Evolutionary conservation across 495 filamentous ascomycete genomes (phyloP), one percentile per base, ranked within the genome.

Genomic region (Neurospora discreta): DNA sequence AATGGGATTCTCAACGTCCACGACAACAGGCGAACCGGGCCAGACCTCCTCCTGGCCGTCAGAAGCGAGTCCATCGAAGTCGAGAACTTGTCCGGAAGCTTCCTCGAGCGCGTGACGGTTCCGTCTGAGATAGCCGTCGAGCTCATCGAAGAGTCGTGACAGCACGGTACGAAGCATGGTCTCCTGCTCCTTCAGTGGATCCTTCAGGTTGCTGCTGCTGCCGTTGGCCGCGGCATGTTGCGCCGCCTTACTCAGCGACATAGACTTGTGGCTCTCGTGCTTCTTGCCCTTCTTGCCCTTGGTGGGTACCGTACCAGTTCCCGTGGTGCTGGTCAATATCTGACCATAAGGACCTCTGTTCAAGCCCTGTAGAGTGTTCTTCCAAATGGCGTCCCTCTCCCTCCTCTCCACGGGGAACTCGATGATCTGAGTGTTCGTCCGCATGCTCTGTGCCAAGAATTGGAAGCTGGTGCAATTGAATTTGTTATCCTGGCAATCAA

Each of bases 401-500:
- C 43, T 70, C 11, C 33, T 11, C 26, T 73, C 70, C 23, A 79
- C 73, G 5, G 80, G 77, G n/a, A 78, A 78, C 13, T 79, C 74
- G 44, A 78, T 20, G 16, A 82, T 68, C n/a, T 43, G 52, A 1
- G 43, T 39, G 68, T 79, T 80, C n/a, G 67, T 69, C 41, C 75
- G 74, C n/a, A 79, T 70, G 69, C 74, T 77, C 44, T 74, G 73
- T 6, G 78, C 78, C 18, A 82, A 69, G 36, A 79, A 80, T 52
- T 75, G 73, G 23, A 81, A 70, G 42, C 77, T 78, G 23, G 79
- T 78, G 16, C 81, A 77, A 73, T 83, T 82, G 71, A 84, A 80
- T 38, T 78, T 77, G 69, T 84, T 85, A 73, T 82, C 79, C 52
- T 80, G 79, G 73, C 81, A 82, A 72, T 85, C 82, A 33, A 85